Evolutionary conservation across 257 asterid species (phyloP), one percentile per base, ranked within the genome.

Genomic region (Nicotiana benthamiana): DNA sequence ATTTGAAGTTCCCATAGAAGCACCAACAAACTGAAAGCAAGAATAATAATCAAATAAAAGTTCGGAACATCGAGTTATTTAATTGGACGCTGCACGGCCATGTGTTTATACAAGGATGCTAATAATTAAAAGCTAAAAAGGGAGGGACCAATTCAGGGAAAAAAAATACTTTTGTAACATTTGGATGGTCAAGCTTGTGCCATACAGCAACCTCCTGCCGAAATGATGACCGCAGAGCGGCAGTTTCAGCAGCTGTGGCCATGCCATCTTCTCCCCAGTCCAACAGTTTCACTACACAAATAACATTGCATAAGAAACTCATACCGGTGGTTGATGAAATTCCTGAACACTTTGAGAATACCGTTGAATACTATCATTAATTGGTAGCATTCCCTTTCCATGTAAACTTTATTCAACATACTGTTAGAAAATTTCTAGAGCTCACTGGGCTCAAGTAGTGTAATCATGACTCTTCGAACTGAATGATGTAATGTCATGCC

Each of bases 241-340:
- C 89, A n/a, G 97, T 90, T 86, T 93, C 97, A 46, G 97, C 92
- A 80, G 86, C 92, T 17, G 95, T 83, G 40, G 97, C 84, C 88
- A 90, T 88, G 78, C 96, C 96, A 78, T 93, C 97, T 82, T 93
- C 97, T 48, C 95, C 97, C 97, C 97, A 93, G 76, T 93, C 97
- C 90, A 93, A 86, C 66, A 93, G 79, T 87, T 93, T 93, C 81
- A 93, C 97, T 93, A 84, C 52, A 82, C 16, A 65, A 79, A 28
- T 30, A 60, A 80, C 66, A 30, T 36, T 65, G 60, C 57, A 18
- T 24, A 27, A 48, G 81, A 48, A 75, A 72, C 62, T 77, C 43
- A 11, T 15, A 10, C 79, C 13, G 2, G 20, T 17, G 52, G 27
- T 28, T 54, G 24, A 7, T 18, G 6, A 54, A 54, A 54, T 54